Base-by-base conservation (phyloP, 495 filamentous ascomycete genomes). In the Penicillium samsonianum region DNA sequence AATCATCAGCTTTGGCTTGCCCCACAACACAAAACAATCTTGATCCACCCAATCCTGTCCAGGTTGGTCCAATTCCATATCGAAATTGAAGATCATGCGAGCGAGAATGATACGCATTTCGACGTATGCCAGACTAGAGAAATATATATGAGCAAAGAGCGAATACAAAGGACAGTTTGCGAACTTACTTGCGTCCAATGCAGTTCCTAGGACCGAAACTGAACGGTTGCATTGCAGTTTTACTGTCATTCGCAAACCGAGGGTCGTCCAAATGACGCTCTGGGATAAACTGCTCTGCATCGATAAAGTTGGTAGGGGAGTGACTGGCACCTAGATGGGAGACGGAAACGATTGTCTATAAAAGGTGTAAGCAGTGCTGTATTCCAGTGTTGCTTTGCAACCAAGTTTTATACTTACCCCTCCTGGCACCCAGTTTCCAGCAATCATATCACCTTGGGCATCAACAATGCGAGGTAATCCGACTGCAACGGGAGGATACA, bases 171-270 rank as follows among this genome's bases (percentile, higher is more conserved):
- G 6, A 28, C 0, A 48, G 10, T 1, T 10, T 4, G 6, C 17
- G 12, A 40, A 31, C 80, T 68, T 62, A 85, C 82, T 80, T 80
- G 50, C 73, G 69, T 40, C 86, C 87, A 47, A 87, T 73, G 55
- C 85, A 89, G 63, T 86, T 82, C 10, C 86, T 67, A 0, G 80
- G 74, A 0, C 86, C 86, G 20, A 82, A 50, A 16, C 73, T 76
- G 51, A 88, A 89, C 0, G 84, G 82, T 62, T 82, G 76, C 35
- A 79, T 60, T 12, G 72, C 78, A 9, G 64, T 63, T 16, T 67
- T 65, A 20, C 68, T 67, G 52, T 84, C 82, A 25, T 72, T 71
- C 25, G 60, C 65, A 60, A 67, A 82, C 10, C 31, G 45, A 14
- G 59, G 51, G 22, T 73, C 68, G 0, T 53, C 71, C 2, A 80